Percentiles rank a stretch among this genome's conserved stretches.
These are phyloP conservation scores for Aspergillus intermedius DNA, from an alignment of 2,329 filamentous ascomycete species.

Conservation along the genomic window DNA sequence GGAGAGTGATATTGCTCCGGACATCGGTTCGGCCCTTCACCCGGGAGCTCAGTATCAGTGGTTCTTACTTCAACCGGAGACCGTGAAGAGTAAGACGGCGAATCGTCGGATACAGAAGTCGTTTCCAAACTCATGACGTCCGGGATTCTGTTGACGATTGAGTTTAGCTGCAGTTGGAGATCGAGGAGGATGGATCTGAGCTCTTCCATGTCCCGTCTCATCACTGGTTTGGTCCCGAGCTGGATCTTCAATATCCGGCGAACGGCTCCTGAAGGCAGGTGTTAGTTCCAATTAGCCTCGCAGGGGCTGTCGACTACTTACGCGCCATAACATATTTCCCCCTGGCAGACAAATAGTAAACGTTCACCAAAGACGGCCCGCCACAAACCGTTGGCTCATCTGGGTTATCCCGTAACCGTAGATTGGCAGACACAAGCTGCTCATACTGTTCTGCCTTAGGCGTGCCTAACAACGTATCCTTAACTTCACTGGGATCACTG, in stretches of 20 bases:
- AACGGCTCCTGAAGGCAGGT: slow-evolving; percentile 10
- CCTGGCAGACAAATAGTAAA: slow-evolving; percentile 38
- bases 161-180: slow-evolving; percentile 36
- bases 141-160: slow-evolving; percentile 40
- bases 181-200: slow-evolving; percentile 36
- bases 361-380: slow-evolving; percentile 35
- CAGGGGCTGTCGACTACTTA: slow-evolving; percentile 14
- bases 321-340: slow-evolving; percentile 42
- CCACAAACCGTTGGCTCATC: slow-evolving; percentile 38
- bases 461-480: slow-evolving; percentile 38
- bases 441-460: slow-evolving; percentile 33
- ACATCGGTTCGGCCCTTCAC: slow-evolving; percentile 30
- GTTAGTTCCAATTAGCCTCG: no score
- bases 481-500: slow-evolving; percentile 40
- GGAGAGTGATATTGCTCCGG: slow-evolving; percentile 39
- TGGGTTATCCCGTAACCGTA: slow-evolving; percentile 33
- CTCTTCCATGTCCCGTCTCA: slow-evolving; percentile 39
- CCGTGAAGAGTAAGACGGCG: slow-evolving; percentile 20
- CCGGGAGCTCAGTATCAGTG: slow-evolving; percentile 27
- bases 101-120: slow-evolving; percentile 15
- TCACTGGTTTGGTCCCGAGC: slow-evolving; percentile 39
- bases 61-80: slow-evolving; percentile 21
- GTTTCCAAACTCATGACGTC: slow-evolving; percentile 18
- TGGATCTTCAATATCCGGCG: slow-evolving; percentile 40
- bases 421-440: slow-evolving; percentile 23